A percentile compares a stretch with the other conserved stretches of the same genome.
Evolutionary conservation across 495 filamentous ascomycete genomes (phyloP).

Genomic region (Aspergillus affinis): DNA sequence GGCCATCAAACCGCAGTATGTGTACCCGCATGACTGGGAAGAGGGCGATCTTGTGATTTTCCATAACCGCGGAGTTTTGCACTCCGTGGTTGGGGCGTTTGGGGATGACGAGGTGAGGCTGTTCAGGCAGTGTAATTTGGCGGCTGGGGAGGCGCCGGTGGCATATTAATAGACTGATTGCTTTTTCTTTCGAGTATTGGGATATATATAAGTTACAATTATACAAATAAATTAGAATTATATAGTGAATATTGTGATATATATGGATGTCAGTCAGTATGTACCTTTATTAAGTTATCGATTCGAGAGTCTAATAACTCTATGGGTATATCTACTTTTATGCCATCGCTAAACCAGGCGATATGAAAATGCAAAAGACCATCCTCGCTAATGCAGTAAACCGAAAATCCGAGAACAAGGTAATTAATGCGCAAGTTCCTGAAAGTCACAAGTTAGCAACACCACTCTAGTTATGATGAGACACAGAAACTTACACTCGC

Average conservation of each 20-base stretch:
- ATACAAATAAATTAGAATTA: not conserved
- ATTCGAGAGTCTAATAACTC: not conserved
- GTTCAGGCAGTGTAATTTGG: slow-evolving; percentile 76
- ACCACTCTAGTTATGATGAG: not conserved
- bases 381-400: not conserved
- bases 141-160: slow-evolving; percentile 39
- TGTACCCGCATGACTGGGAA: slow-evolving; percentile 74
- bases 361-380: not conserved
- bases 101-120: slow-evolving; percentile 66
- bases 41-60: slow-evolving; percentile 73
- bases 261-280: not conserved
- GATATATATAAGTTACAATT: not conserved
- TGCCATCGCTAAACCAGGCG: not conserved
- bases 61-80: slow-evolving; percentile 69
- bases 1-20: slow-evolving; percentile 62
- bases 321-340: not conserved
- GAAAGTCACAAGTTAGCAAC: slow-evolving; percentile 13
- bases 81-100: slow-evolving; percentile 73
- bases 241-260: too few species aligned
- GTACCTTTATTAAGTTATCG: not conserved
- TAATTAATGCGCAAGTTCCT: slow-evolving; percentile 34
- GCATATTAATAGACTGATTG: slow-evolving; percentile 4
- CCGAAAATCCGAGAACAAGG: not conserved
- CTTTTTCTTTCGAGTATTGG: too few species aligned
- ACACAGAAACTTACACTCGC: slow-evolving; percentile 50